These are phyloP conservation scores for Besnoitia besnoiti DNA, from an alignment of 169 alveolate species.

Conservation along the genomic window DNA sequence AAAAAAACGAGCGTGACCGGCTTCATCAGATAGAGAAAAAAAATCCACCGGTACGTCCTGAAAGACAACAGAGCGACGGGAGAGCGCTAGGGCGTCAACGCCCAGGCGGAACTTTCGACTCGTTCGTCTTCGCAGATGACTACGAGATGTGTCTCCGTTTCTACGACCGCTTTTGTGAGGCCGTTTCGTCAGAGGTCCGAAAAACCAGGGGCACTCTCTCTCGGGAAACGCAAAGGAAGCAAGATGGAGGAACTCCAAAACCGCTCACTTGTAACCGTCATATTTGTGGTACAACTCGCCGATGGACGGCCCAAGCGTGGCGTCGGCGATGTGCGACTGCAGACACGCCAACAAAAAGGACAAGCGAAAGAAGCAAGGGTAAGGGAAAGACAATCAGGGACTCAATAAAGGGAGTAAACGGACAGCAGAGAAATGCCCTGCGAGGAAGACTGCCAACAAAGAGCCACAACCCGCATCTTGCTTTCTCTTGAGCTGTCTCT, in stretches of 20 bases:
- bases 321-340: constrained; percentile 47
- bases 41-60: constrained; percentile 60
- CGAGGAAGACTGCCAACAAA: too few relatives aligned
- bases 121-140: too few relatives aligned
- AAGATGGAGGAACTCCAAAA: not conserved
- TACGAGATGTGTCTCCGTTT: too few relatives aligned
- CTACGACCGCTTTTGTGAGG: too few relatives aligned
- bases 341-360: not conserved
- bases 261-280: constrained; percentile 41
- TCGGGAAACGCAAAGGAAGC: not conserved
- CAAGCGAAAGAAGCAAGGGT: not conserved
- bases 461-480: too few relatives aligned
- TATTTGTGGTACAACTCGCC: constrained; percentile 48
- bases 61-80: not conserved
- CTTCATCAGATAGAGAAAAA: constrained; percentile 44
- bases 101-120: too few relatives aligned
- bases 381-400: too few relatives aligned
- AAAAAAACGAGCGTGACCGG: constrained; percentile 50
- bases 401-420: too few relatives aligned
- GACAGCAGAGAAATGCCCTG: too few relatives aligned
- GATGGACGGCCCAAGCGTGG: constrained; percentile 6
- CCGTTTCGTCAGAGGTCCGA: too few relatives aligned
- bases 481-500: too few relatives aligned
- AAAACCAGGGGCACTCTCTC: not conserved
- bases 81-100: not conserved